Conservation (phyloP, 2,329 filamentous ascomycete species). For the Colletotrichum orbiculare region DNA sequence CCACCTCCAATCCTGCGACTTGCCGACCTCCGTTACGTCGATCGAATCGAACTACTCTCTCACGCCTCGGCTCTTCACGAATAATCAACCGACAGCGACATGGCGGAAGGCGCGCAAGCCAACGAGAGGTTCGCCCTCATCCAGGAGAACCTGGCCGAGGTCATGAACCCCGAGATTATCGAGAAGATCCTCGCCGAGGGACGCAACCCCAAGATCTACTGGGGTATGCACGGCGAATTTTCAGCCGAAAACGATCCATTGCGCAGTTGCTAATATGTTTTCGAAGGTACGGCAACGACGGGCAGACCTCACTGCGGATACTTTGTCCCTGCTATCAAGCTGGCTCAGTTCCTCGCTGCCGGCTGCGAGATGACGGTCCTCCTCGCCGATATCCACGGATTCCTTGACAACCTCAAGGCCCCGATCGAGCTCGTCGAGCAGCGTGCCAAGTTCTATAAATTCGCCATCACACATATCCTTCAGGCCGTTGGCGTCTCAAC, state of each 20-base stretch:
- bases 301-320: constrained; percentile 92
- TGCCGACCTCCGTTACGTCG: background rate
- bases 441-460: constrained; percentile 86
- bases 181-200: constrained; percentile 77
- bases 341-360: constrained; percentile 86
- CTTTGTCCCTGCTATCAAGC: constrained; percentile 88
- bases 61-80: background rate
- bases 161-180: constrained; percentile 86
- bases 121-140: constrained; percentile 80
- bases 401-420: constrained; percentile 86
- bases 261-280: constrained; percentile 23
- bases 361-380: constrained; percentile 86
- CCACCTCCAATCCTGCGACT: constrained; percentile 2
- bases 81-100: constrained; percentile 21
- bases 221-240: constrained; percentile 63
- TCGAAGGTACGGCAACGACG: constrained; percentile 78
- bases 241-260: background rate
- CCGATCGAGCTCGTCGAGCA: constrained; percentile 87
- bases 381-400: constrained; percentile 80
- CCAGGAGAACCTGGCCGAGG: constrained; percentile 82
- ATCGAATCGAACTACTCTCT: background rate
- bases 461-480: constrained; percentile 79
- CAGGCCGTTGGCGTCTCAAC: constrained; percentile 82
- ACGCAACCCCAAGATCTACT: constrained; percentile 83
- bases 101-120: constrained; percentile 50